These are phyloP conservation scores for Annulohypoxylon bovei DNA, from an alignment of 495 filamentous ascomycete species.

Conservation along the genomic window DNA sequence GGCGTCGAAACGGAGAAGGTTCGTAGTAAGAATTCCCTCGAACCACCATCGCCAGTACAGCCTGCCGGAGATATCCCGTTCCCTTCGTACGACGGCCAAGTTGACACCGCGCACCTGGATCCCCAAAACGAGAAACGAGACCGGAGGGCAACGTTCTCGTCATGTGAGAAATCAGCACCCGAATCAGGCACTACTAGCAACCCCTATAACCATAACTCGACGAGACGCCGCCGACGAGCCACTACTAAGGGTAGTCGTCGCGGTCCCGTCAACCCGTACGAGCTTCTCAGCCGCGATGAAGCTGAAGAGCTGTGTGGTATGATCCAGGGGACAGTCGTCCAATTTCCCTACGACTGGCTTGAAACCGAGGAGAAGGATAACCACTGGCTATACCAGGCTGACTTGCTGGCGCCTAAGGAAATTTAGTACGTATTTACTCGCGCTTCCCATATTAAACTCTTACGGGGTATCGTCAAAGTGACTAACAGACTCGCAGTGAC, in stretches of 20 bases:
- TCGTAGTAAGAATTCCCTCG: constrained; percentile 28
- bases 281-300: constrained; percentile 74
- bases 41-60: constrained; percentile 43
- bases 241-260: constrained; percentile 80
- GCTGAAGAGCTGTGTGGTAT: constrained; percentile 83
- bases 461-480: neutral
- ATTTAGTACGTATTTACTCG: constrained; percentile 81
- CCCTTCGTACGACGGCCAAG: constrained; percentile 42
- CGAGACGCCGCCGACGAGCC: constrained; percentile 69
- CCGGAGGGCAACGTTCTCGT: constrained; percentile 57
- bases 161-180: constrained; percentile 51
- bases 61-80: constrained; percentile 44
- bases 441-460: neutral
- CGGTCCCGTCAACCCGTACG: constrained; percentile 72
- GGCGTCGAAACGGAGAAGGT: constrained; percentile 36
- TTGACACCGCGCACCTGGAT: constrained; percentile 33
- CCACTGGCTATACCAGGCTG: constrained; percentile 97
- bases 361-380: constrained; percentile 87
- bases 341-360: constrained; percentile 96
- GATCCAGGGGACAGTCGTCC: constrained; percentile 87
- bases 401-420: constrained; percentile 93
- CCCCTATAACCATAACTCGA: constrained; percentile 48
- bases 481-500: constrained; percentile 30
- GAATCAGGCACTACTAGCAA: constrained; percentile 43
- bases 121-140: constrained; percentile 48